These are phyloP conservation scores for Fusarium napiforme DNA, from an alignment of 2,329 filamentous ascomycete genomes.

Conservation along the genomic window DNA sequence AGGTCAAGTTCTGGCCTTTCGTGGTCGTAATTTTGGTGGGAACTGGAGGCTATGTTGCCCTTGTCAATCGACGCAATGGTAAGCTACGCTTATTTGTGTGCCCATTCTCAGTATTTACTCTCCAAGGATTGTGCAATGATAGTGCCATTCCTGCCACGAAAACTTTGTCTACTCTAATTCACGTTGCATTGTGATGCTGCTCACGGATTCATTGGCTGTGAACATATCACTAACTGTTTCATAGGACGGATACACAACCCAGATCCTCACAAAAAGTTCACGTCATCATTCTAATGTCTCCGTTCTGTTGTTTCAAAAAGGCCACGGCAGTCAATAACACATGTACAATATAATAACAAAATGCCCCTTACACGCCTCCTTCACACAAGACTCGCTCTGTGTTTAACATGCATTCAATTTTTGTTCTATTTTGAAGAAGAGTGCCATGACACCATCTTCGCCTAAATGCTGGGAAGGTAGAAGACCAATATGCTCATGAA, in stretches of 20 bases:
- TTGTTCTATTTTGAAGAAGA: conserved; percentile 35
- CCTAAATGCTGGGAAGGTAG: conserved; percentile 40
- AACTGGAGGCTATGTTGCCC: conserved; percentile 60
- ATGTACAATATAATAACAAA: conserved; percentile 18
- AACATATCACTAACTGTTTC: conserved; percentile 1
- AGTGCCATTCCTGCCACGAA: background rate
- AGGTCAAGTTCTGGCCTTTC: conserved; percentile 69
- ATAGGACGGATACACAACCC: conserved; percentile 28
- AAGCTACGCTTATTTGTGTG: conserved; percentile 33
- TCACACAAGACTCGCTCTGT: background rate
- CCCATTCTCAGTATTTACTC: background rate
- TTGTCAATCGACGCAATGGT: conserved; percentile 64
- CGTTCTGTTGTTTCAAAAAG: background rate
- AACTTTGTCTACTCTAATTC: background rate
- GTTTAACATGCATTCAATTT: conserved; percentile 34
- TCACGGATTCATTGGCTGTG: conserved; percentile 3
- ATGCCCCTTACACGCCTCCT: background rate
- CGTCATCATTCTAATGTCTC: conserved; percentile 20
- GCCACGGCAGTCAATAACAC: conserved; percentile 1
- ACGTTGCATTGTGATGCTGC: background rate
- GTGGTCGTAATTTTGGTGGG: conserved; percentile 60
- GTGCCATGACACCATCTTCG: conserved; percentile 31
- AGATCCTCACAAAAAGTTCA: conserved; percentile 32
- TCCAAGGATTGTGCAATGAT: background rate
- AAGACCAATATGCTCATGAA: conserved; percentile 49